Base-by-base conservation (phyloP, 2,329 filamentous ascomycete species). In the Arachnomyces sp. region DNA sequence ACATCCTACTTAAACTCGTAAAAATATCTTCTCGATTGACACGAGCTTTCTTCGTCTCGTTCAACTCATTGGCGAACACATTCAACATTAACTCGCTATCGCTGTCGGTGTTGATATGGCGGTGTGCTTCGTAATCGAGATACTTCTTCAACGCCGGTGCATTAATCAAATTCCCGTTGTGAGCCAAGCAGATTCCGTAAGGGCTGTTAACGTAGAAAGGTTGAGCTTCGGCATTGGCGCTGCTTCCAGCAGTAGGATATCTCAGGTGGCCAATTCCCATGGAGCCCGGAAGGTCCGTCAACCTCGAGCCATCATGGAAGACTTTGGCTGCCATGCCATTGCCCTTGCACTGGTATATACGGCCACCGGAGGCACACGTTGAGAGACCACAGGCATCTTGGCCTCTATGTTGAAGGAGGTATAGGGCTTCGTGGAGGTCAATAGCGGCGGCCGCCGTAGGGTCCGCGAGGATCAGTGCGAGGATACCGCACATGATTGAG, bases 131-230 rank as follows among this genome's bases (percentile, higher is more conserved):
- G 48, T 80, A 69, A 54, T 93, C 86, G 36, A 94, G 71, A 57
- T 80, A 85, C 45, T 71, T 65, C 59, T 76, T 78, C 35, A 93
- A 70, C 38, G 84, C 79, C 2, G 73, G 72, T 4, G 81, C 77
- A 57, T 93, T 87, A 68, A 93, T 84, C 34, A 94, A 71, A 64
- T 94, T 94, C 44, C 89, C 88, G 56, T 94, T 94, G 65, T 92
- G 82, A 15, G 81, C 76, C 58, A 92, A 76, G 55, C 76, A 84
- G 52, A 93, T 82, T 35, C 87, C 87, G 57, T 87, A 92, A 1
- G 85, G 86, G 43, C 75, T 77, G 68, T 94, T 94, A 54, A 92
- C 86, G 58, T 92, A 94, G 63, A 95, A 94, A 0, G 89, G 89
- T 64, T 94, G 88, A 8, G 86, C 85, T 64, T 94, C 87, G 6